Evolutionary conservation across 2,329 filamentous ascomycete genomes (phyloP).

Genomic region (Xylariaceae sp.): DNA sequence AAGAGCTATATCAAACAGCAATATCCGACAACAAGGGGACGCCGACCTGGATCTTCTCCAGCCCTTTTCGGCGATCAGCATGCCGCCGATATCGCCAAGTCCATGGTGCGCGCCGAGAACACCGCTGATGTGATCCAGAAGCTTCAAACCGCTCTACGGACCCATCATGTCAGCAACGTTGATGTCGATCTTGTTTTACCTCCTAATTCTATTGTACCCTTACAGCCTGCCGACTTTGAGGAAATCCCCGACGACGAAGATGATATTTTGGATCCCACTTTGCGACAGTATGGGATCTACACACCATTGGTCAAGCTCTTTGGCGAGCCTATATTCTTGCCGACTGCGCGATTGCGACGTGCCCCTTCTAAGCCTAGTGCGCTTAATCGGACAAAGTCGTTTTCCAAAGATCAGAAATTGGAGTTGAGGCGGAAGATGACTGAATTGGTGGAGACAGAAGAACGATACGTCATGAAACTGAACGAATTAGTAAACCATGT

Average conservation of each 20-base stretch:
- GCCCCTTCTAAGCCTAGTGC: constrained; percentile 87
- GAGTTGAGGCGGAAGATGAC: constrained; percentile 86
- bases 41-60: constrained; percentile 68
- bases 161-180: constrained; percentile 82
- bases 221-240: constrained; percentile 65
- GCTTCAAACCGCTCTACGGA: constrained; percentile 76
- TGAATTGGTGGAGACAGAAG: constrained; percentile 91
- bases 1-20: constrained; percentile 72
- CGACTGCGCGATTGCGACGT: constrained; percentile 82
- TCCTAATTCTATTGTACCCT: constrained; percentile 73
- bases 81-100: constrained; percentile 86
- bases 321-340: constrained; percentile 84
- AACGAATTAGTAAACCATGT: constrained; percentile 82
- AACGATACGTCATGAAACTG: constrained; percentile 89
- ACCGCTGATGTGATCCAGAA: constrained; percentile 74
- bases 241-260: constrained; percentile 68
- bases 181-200: constrained; percentile 90
- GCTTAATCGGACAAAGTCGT: constrained; percentile 77
- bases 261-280: constrained; percentile 67
- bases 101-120: constrained; percentile 83
- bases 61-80: constrained; percentile 88
- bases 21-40: constrained; percentile 60
- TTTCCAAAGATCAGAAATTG: constrained; percentile 82
- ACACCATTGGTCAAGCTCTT: constrained; percentile 78
- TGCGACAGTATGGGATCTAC: constrained; percentile 78